Evolutionary conservation across 2,329 filamentous ascomycete species (phyloP), one percentile per base, ranked within the genome.

Genomic region (Exophiala sp.): DNA sequence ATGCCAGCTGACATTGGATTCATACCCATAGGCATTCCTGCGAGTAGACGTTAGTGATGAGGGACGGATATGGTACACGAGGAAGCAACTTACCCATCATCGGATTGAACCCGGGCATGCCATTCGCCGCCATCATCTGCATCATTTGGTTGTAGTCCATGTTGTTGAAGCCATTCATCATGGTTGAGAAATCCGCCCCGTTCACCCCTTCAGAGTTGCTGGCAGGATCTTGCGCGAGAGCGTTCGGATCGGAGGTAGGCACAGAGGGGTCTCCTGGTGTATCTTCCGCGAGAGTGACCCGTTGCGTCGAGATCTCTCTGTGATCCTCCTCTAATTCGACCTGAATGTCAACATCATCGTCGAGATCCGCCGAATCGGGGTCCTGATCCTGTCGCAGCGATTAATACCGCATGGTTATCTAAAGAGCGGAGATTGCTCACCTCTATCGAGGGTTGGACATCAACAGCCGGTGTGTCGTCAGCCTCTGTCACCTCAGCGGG

Each of bases 1-100:
- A 73, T 73, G 60, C 70, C 70, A 62, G 72, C 69, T 45, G 51
- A 54, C 68, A 66, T 70, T 63, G 68, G 66, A 62, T 65, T 64
- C 70, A 73, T 72, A 66, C 77, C 76, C 83, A 91, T 88, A 60
- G 84, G 74, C 85, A 93, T 90, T 65, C 81, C 86, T 86, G 18
- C 1, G 11, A 8, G 14, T n/a, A n/a, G 13, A 5, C 14, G 34
- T 37, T 19, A 37, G 34, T 19, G 7, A 37, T 16, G 30, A n/a
- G 6, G 6, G 10, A 59, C 1, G 19, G 57, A 52, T 34, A 42
- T 54, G 30, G 54, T 53, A 16, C 21, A n/a, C 16, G 24, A 35
- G 24, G 8, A 41, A 76, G 8, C 18, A 32, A 55, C 86, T 66
- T 80, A 96, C 90, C 86, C 86, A 96, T 95, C 81, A 91, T 57